These are phyloP conservation scores for Filobasidium uniguttulatum DNA, from an alignment of 1,284 basidiomycete genomes.

Conservation along the genomic window DNA sequence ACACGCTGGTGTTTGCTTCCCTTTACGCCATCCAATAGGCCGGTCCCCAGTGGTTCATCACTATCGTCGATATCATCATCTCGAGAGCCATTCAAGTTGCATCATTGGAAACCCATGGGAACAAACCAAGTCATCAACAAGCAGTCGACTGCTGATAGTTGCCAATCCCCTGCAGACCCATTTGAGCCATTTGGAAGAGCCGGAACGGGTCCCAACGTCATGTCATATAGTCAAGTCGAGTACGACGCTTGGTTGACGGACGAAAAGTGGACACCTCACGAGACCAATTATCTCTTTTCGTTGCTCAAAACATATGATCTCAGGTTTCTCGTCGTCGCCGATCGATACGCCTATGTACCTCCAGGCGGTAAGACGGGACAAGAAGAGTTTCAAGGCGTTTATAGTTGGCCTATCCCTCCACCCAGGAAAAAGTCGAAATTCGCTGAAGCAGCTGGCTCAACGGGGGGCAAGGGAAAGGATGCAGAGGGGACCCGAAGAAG, in stretches of 20 bases:
- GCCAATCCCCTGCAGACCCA: constrained; percentile 35
- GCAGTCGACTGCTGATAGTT: no score
- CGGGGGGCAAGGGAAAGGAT: no score
- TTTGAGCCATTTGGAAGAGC: constrained; percentile 50
- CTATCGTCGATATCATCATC: no score
- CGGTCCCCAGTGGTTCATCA: no score
- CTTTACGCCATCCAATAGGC: constrained; percentile 41
- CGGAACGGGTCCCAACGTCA: constrained; percentile 41
- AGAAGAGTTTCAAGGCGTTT: neutral
- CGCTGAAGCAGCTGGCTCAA: no score
- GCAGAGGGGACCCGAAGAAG: no score
- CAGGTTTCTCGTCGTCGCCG: constrained; percentile 79
- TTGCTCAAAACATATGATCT: constrained; percentile 71
- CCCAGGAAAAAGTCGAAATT: no score
- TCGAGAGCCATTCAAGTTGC: neutral
- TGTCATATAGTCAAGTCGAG: constrained; percentile 80
- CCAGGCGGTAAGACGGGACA: neutral
- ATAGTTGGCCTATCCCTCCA: neutral
- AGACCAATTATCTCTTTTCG: constrained; percentile 85
- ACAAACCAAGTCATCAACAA: no score
- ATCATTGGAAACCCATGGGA: constrained; percentile 32
- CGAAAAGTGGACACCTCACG: constrained; percentile 78
- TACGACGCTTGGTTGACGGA: constrained; percentile 75
- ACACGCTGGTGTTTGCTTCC: constrained; percentile 53
- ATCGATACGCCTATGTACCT: constrained; percentile 60